phyloP scores from a whole-genome alignment of 768 basidiomycete genomes.

The Collybia sp. region DNA sequence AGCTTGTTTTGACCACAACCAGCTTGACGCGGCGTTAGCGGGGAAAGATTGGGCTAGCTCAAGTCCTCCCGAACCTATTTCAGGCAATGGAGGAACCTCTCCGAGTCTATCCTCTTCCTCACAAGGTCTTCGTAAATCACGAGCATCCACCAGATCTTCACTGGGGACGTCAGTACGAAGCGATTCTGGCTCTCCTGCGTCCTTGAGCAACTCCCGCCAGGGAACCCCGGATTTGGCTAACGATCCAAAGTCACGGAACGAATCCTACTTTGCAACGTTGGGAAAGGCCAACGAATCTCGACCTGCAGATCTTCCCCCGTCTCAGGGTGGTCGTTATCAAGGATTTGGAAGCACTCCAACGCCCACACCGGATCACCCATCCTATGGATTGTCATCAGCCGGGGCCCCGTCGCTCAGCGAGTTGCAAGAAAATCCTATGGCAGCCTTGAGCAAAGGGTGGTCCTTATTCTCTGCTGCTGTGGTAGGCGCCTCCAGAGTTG shows the following conservation, averaged over 20 bases:
- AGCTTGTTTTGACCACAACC: constrained; percentile 15
- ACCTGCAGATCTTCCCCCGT: constrained; percentile 78
- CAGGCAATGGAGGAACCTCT: constrained; percentile 34
- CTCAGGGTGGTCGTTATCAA: constrained; percentile 89
- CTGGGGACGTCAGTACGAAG: constrained; percentile 42
- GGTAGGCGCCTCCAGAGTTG: constrained; percentile 68
- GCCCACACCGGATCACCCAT: constrained; percentile 57
- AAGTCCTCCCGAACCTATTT: constrained; percentile 50
- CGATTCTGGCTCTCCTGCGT: constrained; percentile 52
- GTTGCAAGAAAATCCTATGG: constrained; percentile 80
- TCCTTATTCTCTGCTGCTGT: constrained; percentile 89
- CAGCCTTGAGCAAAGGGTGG: constrained; percentile 92
- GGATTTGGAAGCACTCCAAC: constrained; percentile 90
- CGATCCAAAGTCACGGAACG: constrained; percentile 78
- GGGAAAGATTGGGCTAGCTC: constrained; percentile 80
- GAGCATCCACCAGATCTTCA: constrained; percentile 58
- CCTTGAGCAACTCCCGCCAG: constrained; percentile 41
- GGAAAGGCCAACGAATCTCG: constrained; percentile 80
- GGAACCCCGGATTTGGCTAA: constrained; percentile 37
- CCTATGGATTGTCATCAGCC: constrained; percentile 71
- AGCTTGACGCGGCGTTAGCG: constrained; percentile 77
- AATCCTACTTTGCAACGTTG: constrained; percentile 78
- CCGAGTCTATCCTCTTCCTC: constrained; percentile 67
- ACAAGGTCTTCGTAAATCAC: constrained; percentile 85
- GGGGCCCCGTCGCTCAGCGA: constrained; percentile 77